Evolutionary conservation across 129 eudicot species (phyloP).

Genomic region (carrot (Daucus carota)): DH1_v3.0 NC_030388.2:5476001-5476500

Average conservation of each 20-base stretch:
- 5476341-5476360: constrained; percentile 29
- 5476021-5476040: constrained; percentile 9
- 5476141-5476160: constrained; percentile 63
- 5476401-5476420: neutral
- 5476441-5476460: constrained; percentile 48
- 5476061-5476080: constrained; percentile 50
- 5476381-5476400: constrained; percentile 25
- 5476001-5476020: constrained; percentile 10
- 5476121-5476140: constrained; percentile 44
- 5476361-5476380: constrained; percentile 41
- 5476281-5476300: constrained; percentile 23
- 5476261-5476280: constrained; percentile 48
- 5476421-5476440: neutral
- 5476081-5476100: constrained; percentile 43
- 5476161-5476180: constrained; percentile 68
- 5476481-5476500: constrained; percentile 70
- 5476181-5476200: constrained; percentile 83
- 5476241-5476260: constrained; percentile 33
- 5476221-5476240: constrained; percentile 41
- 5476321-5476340: constrained; percentile 55
- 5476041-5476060: constrained; percentile 52
- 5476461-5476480: constrained; percentile 36
- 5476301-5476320: constrained; percentile 54
- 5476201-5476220: constrained; percentile 50
- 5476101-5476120: constrained; percentile 51